Evolutionary conservation across 2,329 filamentous ascomycete species (phyloP), one percentile per base, ranked within the genome.

Genomic region (Alternaria metachromatica): DNA sequence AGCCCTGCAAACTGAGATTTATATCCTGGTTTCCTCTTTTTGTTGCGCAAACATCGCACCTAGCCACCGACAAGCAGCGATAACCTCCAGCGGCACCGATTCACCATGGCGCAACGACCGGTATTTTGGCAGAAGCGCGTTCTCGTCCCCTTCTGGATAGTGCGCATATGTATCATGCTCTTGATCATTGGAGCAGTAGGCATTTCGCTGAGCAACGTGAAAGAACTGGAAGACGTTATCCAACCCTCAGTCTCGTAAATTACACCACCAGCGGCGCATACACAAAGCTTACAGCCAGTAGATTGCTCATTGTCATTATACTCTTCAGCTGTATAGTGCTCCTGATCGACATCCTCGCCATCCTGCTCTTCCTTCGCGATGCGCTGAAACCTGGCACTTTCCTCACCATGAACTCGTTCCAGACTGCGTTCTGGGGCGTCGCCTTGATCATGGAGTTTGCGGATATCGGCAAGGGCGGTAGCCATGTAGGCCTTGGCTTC

Each of bases 101-200:
- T 59, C 62, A 71, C 28, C 53, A 76, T 76, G 72, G 65, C 70
- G 41, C 64, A 65, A 43, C 65, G 68, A 64, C 60, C 70, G 15
- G 67, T 66, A 15, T 25, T 72, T 11, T 81, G 78, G 78, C 76
- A 79, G 68, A 80, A 80, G 72, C 76, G 79, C 50, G 69, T 81
- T 37, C 69, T 81, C 45, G 64, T 81, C 11, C 78, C 79, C 5
- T 76, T 79, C 58, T 81, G 78, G 79, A 58, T 71, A 4, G 46
- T 80, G 21, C 73, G 79, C 13, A 74, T 78, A 45, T 59, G 71
- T 26, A 60, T 78, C 8, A 78, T 79, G 72, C 8, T 79, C 44
- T 69, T 80, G 46, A 67, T 79, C 55, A 73, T 80, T 55, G 72
- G 60, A 13, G 60, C 66, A 48, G 80, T 75, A 54, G 72, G 68